Evolutionary conservation across 345 rosid species (phyloP), one percentile per base, ranked within the genome.

Genomic region (Toxicodendron radicans): DNA sequence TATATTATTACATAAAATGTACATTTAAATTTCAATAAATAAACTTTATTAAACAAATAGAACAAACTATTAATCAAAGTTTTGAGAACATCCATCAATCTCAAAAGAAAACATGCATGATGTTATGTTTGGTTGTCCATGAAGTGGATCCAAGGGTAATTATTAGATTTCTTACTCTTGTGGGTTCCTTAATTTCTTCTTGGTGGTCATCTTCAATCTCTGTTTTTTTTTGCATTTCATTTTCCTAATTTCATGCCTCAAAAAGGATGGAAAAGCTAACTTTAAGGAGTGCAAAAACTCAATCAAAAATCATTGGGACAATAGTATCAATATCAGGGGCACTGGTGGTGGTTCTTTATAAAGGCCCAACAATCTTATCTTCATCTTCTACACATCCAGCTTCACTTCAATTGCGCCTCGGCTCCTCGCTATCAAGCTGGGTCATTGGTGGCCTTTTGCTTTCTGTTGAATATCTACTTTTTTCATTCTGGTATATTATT

Each of bases 181-280:
- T 27, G 30, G 2, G 30, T 27, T 27, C 30, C 30, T 27, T 27
- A 27, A 27, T 27, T 1, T 27, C 30, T 27, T 27, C 30, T 27
- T 27, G 30, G 30, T 27, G 30, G 30, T 27, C 30, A 27, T 27
- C 30, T 27, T 27, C 17, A 38, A 21, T 45, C 32, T 0, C 16
- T 12, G 11, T 35, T 10, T 41, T 1, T 38, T 1, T 62, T 27
- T 10, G 3, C 3, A 2, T 27, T 27, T 27, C 30, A 1, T 14
- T 18, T 64, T 14, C n/a, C 16, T 14, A 38, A 61, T 27, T 23
- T 12, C 27, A 70, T 27, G 30, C 30, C 30, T 27, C 2, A 27
- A 27, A 27, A 27, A 27, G 87, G 78, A 84, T 84, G 87, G 87
- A 85, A 72, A 76, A 56, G 62, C 16, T 84, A 53, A 74, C 45